Percentiles rank a stretch among this genome's conserved stretches.
Conservation (phyloP, 2,329 filamentous ascomycete species). For the Fusarium acutatum region DNA sequence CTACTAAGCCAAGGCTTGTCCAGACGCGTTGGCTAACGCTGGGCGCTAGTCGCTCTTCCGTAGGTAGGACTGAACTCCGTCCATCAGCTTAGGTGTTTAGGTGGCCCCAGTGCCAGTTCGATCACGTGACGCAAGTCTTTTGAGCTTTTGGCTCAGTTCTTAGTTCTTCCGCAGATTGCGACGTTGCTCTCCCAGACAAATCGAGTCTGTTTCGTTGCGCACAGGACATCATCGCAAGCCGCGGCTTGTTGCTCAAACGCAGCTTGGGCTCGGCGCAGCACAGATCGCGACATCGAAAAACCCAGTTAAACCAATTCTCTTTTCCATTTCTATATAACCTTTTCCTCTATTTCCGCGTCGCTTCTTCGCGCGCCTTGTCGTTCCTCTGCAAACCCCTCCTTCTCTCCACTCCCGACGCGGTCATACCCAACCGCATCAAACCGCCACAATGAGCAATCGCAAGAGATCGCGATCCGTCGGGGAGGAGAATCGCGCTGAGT, state of each 20-base stretch:
- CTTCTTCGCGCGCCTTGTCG: conserved; percentile 30
- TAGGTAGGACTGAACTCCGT: conserved; percentile 1
- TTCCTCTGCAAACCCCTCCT: conserved; percentile 40
- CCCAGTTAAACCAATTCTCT: neutral
- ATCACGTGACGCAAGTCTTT: conserved; percentile 37
- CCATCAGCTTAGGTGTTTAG: conserved; percentile 32
- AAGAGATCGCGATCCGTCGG: conserved; percentile 61
- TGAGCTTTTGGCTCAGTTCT: conserved; percentile 39
- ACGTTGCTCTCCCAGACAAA: conserved; percentile 40
- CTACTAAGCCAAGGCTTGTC: neutral
- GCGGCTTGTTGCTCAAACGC: conserved; percentile 43
- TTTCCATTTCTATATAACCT: neutral
- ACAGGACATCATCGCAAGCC: conserved; percentile 43
- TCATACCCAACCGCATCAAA: conserved; percentile 33
- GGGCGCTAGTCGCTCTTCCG: neutral
- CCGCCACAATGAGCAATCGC: conserved; percentile 48
- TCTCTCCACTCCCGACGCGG: conserved; percentile 39
- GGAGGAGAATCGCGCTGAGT: conserved; percentile 64
- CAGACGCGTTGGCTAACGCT: conserved; percentile 11
- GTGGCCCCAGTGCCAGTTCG: conserved; percentile 9
- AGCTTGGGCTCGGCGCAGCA: conserved; percentile 40
- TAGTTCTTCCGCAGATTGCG: conserved; percentile 38
- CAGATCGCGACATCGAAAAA: conserved; percentile 33
- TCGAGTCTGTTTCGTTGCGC: conserved; percentile 39
- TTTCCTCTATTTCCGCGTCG: neutral